A percentile compares a stretch with the other conserved stretches of the same genome.
Evolutionary conservation across 768 basidiomycete genomes (phyloP).

Genomic region (Rhodotorula toruloides): DNA sequence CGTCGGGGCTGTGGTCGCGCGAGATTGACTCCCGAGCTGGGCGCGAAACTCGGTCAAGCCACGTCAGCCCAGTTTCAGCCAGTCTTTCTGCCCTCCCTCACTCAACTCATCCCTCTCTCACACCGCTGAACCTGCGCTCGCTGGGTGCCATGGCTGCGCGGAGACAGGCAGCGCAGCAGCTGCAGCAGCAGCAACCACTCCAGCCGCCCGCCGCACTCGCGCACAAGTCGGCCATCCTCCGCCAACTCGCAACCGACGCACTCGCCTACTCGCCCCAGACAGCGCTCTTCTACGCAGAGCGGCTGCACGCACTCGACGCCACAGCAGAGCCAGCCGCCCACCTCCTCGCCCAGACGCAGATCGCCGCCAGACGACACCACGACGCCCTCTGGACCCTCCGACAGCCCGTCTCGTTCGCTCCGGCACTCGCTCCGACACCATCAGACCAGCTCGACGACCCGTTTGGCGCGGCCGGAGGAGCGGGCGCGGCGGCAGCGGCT

Average conservation of each 20-base stretch:
- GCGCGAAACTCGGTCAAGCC: neutral
- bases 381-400: slow-evolving; percentile 66
- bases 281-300: slow-evolving; percentile 83
- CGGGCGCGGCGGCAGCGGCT: neutral
- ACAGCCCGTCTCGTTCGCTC: slow-evolving; percentile 23
- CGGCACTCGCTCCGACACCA: neutral
- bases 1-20: neutral
- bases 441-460: neutral
- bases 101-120: neutral
- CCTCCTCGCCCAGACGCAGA: slow-evolving; percentile 72
- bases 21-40: neutral
- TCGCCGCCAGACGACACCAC: slow-evolving; percentile 64
- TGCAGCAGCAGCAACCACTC: too few relatives aligned
- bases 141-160: neutral
- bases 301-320: slow-evolving; percentile 67
- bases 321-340: slow-evolving; percentile 74
- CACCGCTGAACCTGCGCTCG: neutral
- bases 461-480: slow-evolving; percentile 8
- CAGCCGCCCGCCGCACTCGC: too few relatives aligned
- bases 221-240: slow-evolving; percentile 7
- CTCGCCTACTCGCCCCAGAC: slow-evolving; percentile 47
- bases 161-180: too few relatives aligned
- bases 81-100: neutral
- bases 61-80: neutral
- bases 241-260: slow-evolving; percentile 1